Evolutionary conservation across 257 asterid species (phyloP).

Genomic region (Salvia miltiorrhiza): DNA sequence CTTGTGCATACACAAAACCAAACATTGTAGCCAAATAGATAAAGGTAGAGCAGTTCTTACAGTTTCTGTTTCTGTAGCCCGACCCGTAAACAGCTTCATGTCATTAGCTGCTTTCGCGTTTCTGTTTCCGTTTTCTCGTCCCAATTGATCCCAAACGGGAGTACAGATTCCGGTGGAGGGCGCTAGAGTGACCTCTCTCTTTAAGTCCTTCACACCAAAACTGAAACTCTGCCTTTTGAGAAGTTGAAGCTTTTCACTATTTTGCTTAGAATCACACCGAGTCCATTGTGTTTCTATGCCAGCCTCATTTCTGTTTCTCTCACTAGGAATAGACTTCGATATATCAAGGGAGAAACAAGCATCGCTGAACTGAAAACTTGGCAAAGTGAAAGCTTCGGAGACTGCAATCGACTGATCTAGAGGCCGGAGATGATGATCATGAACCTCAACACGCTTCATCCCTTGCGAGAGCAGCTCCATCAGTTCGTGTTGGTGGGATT

Average conservation of each 20-base stretch:
- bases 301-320: neutral
- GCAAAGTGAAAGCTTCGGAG: slow-evolving; percentile 26
- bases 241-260: neutral
- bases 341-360: slow-evolving; percentile 57
- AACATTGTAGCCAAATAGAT: neutral
- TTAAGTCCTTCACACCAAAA: neutral
- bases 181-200: slow-evolving; percentile 17
- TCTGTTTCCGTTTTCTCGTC: slow-evolving; percentile 10
- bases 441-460: slow-evolving; percentile 20
- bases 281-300: neutral
- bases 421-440: slow-evolving; percentile 2
- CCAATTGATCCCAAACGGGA: slow-evolving; percentile 38
- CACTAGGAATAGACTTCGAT: slow-evolving; percentile 28
- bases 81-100: slow-evolving; percentile 5
- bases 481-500: slow-evolving; percentile 25
- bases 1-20: neutral
- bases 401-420: slow-evolving; percentile 21
- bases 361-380: slow-evolving; percentile 49
- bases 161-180: slow-evolving; percentile 28
- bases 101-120: neutral
- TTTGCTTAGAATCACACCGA: neutral
- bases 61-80: neutral
- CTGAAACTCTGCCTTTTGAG: slow-evolving; percentile 10
- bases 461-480: slow-evolving; percentile 37
- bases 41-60: slow-evolving; percentile 19